A percentile compares a stretch with the other conserved stretches of the same genome.
phyloP scores from a whole-genome alignment of 768 basidiomycete species.

The Antrodiella citrinella region DNA sequence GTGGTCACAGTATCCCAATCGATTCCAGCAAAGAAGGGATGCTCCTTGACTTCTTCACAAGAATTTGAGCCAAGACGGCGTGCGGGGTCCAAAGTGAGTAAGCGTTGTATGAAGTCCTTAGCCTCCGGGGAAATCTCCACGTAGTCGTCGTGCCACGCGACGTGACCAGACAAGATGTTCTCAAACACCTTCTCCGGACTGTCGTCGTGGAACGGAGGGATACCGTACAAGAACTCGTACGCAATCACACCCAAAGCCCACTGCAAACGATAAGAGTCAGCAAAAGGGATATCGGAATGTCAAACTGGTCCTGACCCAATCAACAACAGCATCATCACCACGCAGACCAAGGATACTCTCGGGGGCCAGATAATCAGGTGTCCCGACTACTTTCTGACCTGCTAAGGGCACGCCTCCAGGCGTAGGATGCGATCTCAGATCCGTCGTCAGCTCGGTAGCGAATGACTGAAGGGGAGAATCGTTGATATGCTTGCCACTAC shows the following conservation, averaged over 20 bases:
- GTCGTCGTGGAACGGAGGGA: conserved; percentile 97
- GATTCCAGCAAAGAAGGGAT: conserved; percentile 84
- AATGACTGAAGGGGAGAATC: conserved; percentile 86
- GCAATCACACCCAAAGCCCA: conserved; percentile 99
- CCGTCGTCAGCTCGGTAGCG: conserved; percentile 76
- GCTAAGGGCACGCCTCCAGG: conserved; percentile 65
- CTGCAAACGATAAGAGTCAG: conserved; percentile 32
- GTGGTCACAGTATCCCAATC: conserved; percentile 91
- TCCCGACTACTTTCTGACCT: conserved; percentile 94
- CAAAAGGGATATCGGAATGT: conserved; percentile 1
- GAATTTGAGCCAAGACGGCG: conserved; percentile 80
- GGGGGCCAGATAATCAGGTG: conserved; percentile 95
- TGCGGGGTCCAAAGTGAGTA: conserved; percentile 75
- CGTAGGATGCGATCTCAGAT: conserved; percentile 70
- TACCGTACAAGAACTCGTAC: conserved; percentile 95
- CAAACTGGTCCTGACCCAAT: conserved; percentile 65
- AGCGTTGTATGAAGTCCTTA: conserved; percentile 80
- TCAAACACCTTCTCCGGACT: conserved; percentile 97
- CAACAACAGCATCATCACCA: conserved; percentile 90
- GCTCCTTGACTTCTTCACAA: conserved; percentile 86
- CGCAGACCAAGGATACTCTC: conserved; percentile 93
- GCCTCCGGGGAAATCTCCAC: conserved; percentile 80
- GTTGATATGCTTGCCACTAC: conserved; percentile 35
- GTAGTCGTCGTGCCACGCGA: conserved; percentile 96
- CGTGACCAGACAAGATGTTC: conserved; percentile 89